These are phyloP conservation scores for Dysphania ambrosioides DNA, from an alignment of 148 eudicot genomes.

Conservation along the genomic window DNA sequence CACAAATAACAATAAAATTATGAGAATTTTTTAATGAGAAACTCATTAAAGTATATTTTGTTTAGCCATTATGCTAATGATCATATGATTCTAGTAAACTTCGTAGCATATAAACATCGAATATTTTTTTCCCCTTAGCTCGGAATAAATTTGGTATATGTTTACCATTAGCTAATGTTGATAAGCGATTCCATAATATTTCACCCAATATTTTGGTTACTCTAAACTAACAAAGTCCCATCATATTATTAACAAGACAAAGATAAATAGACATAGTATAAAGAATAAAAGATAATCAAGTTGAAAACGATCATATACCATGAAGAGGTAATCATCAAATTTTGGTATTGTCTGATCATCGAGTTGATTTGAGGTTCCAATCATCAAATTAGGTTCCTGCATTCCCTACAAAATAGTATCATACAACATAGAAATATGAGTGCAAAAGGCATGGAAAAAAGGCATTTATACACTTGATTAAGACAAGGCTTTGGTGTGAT, in stretches of 20 bases:
- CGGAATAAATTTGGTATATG: no score
- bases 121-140: no score
- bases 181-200: no score
- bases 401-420: conserved; percentile 17
- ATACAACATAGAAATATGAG: not conserved
- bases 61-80: no score
- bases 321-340: not conserved
- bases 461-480: no score
- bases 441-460: not conserved
- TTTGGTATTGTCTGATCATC: conserved; percentile 4
- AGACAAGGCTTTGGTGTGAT: no score
- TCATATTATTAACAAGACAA: not conserved
- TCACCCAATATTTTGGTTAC: not conserved
- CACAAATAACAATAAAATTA: not conserved
- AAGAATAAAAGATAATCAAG: no score
- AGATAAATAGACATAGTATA: not conserved
- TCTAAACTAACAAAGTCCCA: not conserved
- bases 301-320: no score
- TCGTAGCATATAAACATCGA: no score
- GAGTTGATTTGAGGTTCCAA: not conserved
- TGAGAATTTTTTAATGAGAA: not conserved
- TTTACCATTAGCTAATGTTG: no score
- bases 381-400: not conserved
- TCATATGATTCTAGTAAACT: no score
- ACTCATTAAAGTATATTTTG: no score